Evolutionary conservation across 352 stramenopile species (phyloP).

Genomic region (Phytophthora agathidicida): DNA sequence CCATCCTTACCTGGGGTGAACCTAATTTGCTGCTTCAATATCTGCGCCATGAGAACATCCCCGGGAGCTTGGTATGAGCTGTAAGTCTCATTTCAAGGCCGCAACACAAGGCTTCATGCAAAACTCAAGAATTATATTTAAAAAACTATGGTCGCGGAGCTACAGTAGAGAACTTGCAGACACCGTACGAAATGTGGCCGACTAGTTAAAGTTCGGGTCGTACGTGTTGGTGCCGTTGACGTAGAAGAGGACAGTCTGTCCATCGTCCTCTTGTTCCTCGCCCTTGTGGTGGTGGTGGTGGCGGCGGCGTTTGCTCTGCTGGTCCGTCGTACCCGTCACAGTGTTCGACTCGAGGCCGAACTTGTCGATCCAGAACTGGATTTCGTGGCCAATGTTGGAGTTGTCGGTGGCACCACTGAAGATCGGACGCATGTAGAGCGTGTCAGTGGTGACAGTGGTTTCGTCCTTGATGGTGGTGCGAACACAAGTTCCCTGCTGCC

Average conservation of each 20-base stretch:
- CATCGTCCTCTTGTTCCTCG: background rate
- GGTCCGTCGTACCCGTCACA: slow-evolving; percentile 20
- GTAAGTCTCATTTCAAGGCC: too few species aligned
- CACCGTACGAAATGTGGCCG: too few species aligned
- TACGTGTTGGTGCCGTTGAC: slow-evolving; percentile 32
- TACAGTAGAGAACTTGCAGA: too few species aligned
- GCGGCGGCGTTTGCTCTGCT: slow-evolving; percentile 12
- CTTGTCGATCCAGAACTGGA: slow-evolving; percentile 60
- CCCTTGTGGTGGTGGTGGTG: slow-evolving; percentile 1
- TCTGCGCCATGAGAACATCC: too few species aligned
- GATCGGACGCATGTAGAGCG: slow-evolving; percentile 59
- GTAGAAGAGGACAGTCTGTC: slow-evolving; percentile 23
- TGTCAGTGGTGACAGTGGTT: slow-evolving; percentile 41
- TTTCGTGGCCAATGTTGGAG: slow-evolving; percentile 50
- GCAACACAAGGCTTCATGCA: too few species aligned
- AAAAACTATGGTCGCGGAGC: too few species aligned
- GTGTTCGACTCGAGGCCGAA: slow-evolving; percentile 36
- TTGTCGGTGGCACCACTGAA: slow-evolving; percentile 54
- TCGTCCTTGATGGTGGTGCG: slow-evolving; percentile 48
- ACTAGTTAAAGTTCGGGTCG: slow-evolving; percentile 1
- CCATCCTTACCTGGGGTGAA: too few species aligned
- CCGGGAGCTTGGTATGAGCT: too few species aligned
- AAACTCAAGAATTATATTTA: too few species aligned
- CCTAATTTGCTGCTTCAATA: too few species aligned
- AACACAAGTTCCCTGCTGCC: slow-evolving; percentile 53